Evolutionary conservation across 75 land plant species (phyloP), one percentile per base, ranked within the genome.

Genomic region (Picea glauca): DNA sequence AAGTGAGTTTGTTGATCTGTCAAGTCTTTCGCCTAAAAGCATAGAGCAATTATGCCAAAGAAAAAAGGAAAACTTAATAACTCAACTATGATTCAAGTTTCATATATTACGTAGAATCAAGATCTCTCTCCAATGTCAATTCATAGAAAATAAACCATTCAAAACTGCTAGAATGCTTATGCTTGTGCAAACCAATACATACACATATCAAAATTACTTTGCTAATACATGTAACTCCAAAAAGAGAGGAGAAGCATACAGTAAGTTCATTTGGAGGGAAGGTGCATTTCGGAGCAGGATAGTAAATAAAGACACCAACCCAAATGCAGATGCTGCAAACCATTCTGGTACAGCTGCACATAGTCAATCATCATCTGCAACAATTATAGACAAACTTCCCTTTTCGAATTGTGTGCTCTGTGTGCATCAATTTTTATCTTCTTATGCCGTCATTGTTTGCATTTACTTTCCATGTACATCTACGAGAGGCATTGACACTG

Each of bases 251-350:
- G 23, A 12, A 70, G 74, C 87, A 66, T 90, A 95, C 98, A 91
- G 75, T 78, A 93, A 78, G 78, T 91, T 91, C 80, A 93, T 77
- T 76, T 95, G 98, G 70, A 91, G 76, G 12, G 92, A 88, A 77
- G 98, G 98, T 54, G 95, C 91, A 79, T 95, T 95, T 56, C 96
- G 90, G 0, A 95, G 85, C 75, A 95, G 84, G 58, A 93, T 77
- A 20, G 98, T 93, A 78, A 86, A 88, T 32, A 91, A 66, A 20
- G 96, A 88, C 33, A 90, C 98, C 63, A 93, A 73, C 60, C 96
- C 98, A 95, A 95, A 95, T 23, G 94, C 89, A 46, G 86, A 87
- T 17, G 93, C 96, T 50, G 98, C 94, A 86, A 93, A 84, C 98
- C 98, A 95, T 75, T 93, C 96, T 54, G 98, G 98, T 66, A 95